phyloP scores from a whole-genome alignment of 1,284 basidiomycete species.

The Pascua guehoae region DNA sequence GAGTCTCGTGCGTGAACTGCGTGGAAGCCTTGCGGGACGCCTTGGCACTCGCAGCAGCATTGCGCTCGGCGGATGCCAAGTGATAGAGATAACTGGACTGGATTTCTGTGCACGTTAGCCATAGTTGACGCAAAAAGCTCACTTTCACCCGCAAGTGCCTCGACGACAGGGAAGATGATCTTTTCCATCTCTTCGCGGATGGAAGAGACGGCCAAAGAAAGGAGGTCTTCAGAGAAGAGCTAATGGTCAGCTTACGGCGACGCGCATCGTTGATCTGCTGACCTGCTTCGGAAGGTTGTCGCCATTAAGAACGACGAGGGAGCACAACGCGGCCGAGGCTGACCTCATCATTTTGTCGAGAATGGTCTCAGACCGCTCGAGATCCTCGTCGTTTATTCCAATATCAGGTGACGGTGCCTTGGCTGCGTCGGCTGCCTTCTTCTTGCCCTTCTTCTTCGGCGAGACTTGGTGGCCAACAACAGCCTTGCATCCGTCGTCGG shows the following conservation, averaged over 20 bases:
- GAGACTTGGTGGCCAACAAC: slow-evolving; percentile 16
- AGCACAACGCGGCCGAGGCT: slow-evolving; percentile 74
- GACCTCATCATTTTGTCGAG: slow-evolving; percentile 65
- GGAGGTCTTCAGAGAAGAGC: slow-evolving; percentile 88
- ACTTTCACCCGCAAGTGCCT: slow-evolving; percentile 58
- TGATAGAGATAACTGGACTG: slow-evolving; percentile 54
- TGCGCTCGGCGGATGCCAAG: slow-evolving; percentile 55
- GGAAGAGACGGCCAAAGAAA: slow-evolving; percentile 68
- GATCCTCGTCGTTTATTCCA: slow-evolving; percentile 54
- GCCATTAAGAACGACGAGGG: slow-evolving; percentile 68
- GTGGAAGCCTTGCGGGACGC: slow-evolving; percentile 10
- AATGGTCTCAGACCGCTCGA: slow-evolving; percentile 54
- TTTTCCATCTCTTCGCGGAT: slow-evolving; percentile 76
- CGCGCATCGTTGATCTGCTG: no score
- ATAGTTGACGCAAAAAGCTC: slow-evolving; percentile 3
- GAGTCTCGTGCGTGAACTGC: slow-evolving; percentile 52
- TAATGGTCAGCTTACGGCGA: slow-evolving; percentile 40
- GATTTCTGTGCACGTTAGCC: slow-evolving; percentile 24
- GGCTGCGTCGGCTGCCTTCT: slow-evolving; percentile 30
- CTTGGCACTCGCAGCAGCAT: slow-evolving; percentile 40
- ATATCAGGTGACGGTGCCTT: slow-evolving; percentile 9
- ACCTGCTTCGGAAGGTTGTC: slow-evolving; percentile 81
- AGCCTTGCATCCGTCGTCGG: slow-evolving; percentile 31
- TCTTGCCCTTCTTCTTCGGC: slow-evolving; percentile 53
- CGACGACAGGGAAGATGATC: slow-evolving; percentile 82